Percentiles rank a stretch among this genome's conserved stretches.
Conservation (phyloP, 495 filamentous ascomycete genomes). For the Penicillium cataractarum region DNA sequence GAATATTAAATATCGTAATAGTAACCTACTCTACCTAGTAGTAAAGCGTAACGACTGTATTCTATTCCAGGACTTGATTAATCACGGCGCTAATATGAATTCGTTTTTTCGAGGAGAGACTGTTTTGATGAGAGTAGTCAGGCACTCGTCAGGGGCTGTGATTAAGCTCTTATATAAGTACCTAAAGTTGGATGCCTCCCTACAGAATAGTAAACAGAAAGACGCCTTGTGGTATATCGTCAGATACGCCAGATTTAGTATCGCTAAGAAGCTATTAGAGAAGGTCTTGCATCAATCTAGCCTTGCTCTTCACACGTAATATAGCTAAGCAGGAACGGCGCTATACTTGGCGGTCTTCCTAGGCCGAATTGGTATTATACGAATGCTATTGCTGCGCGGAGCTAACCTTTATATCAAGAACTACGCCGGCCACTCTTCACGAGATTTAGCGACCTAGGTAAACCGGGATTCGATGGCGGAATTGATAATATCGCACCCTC, state of each 20-base stretch:
- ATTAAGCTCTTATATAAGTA: conserved; percentile 5
- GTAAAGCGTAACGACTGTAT: conserved; percentile 13
- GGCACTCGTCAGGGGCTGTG: conserved; percentile 11
- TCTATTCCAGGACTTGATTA: conserved; percentile 12
- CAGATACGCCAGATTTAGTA: conserved; percentile 3
- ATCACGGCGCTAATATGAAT: conserved; percentile 15
- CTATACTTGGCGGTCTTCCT: conserved; percentile 14
- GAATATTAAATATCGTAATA: conserved; percentile 20
- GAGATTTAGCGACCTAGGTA: conserved; percentile 6
- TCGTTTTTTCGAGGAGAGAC: conserved; percentile 15
- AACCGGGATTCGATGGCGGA: conserved; percentile 9
- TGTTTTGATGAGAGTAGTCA: conserved; percentile 12
- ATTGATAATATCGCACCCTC: not conserved
- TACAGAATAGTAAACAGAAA: conserved; percentile 11
- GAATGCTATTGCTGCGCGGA: conserved; percentile 11
- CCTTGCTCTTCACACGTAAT: conserved; percentile 5
- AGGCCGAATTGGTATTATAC: conserved; percentile 10
- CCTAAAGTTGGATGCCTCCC: conserved; percentile 10
- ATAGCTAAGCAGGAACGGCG: conserved; percentile 8
- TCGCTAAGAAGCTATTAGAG: not conserved
- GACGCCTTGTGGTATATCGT: conserved; percentile 19
- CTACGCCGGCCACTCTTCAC: conserved; percentile 13
- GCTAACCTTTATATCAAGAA: conserved; percentile 12
- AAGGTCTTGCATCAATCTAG: conserved; percentile 3
- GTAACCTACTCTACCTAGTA: conserved; percentile 15